phyloP scores from a whole-genome alignment of 2,329 filamentous ascomycete genomes.

The Coleophoma cylindrospora region DNA sequence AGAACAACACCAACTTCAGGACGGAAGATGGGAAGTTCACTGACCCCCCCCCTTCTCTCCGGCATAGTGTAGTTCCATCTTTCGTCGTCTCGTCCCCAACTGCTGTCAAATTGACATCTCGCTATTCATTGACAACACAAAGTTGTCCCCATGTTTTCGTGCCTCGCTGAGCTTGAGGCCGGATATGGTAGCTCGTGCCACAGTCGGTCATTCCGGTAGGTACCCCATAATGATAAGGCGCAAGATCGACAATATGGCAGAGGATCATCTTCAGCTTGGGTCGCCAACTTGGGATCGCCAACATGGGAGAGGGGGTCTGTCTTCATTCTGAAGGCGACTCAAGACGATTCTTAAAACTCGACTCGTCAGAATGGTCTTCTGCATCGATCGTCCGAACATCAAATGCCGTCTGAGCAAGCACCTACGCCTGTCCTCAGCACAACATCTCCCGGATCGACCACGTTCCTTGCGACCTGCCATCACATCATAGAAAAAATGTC shows the following conservation, averaged over 20 bases:
- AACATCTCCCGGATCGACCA: neutral
- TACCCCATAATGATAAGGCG: neutral
- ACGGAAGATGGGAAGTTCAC: too few species aligned
- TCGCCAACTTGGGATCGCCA: neutral
- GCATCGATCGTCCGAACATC: neutral
- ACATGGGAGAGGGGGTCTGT: neutral
- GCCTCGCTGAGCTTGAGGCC: too few species aligned
- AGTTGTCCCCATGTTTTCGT: too few species aligned
- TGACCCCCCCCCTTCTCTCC: too few species aligned
- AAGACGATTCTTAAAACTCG: neutral
- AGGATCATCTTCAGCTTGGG: neutral
- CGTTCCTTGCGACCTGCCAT: neutral
- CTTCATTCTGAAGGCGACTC: neutral
- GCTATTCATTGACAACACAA: too few species aligned
- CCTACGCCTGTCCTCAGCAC: neutral
- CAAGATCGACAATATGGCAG: neutral
- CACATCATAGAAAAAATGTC: neutral
- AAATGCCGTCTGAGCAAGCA: neutral
- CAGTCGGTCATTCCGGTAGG: too few species aligned
- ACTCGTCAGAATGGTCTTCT: neutral
- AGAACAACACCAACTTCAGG: too few species aligned
- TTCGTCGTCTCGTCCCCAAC: too few species aligned
- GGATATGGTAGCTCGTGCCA: too few species aligned
- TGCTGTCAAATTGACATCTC: too few species aligned
- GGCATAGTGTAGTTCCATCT: too few species aligned